Conservation (phyloP, 2,329 filamentous ascomycete species). For the Colletotrichum lindemuthianum region DNA sequence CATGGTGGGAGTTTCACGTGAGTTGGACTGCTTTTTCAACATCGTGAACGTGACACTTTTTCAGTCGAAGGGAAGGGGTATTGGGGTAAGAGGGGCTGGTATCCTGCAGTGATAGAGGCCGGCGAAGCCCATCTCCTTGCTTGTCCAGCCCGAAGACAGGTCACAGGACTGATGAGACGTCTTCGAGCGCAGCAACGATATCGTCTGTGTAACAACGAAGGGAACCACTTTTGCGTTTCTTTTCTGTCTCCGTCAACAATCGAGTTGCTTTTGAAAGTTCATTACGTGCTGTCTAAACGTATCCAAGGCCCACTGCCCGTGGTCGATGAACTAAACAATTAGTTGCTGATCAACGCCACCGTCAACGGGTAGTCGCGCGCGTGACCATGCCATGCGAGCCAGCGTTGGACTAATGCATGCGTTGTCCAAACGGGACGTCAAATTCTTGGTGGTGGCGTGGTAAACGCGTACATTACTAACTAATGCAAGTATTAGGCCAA, state of each 20-base stretch:
- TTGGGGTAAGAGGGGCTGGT: conserved; percentile 19
- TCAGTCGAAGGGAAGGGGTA: not conserved
- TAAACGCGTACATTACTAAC: too few relatives aligned
- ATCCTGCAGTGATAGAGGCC: not conserved
- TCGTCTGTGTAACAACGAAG: too few relatives aligned
- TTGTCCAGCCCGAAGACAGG: not conserved
- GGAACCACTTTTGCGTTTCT: too few relatives aligned
- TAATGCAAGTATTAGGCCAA: too few relatives aligned
- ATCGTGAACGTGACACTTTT: not conserved
- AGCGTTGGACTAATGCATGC: conserved; percentile 6
- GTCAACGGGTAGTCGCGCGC: not conserved
- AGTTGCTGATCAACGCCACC: not conserved
- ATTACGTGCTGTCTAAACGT: too few relatives aligned
- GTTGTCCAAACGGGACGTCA: not conserved
- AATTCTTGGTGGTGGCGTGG: not conserved
- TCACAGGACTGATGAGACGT: too few relatives aligned
- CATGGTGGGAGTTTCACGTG: conserved; percentile 10
- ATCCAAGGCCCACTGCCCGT: too few relatives aligned
- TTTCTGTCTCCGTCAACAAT: too few relatives aligned
- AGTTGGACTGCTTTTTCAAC: not conserved
- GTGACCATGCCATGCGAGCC: not conserved
- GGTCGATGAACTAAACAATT: too few relatives aligned
- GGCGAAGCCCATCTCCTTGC: not conserved
- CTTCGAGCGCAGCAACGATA: too few relatives aligned
- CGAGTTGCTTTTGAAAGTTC: too few relatives aligned